These are phyloP conservation scores for Wickerhamiella bombiphila DNA, from an alignment of 805 yeast species.

Conservation along the genomic window DNA sequence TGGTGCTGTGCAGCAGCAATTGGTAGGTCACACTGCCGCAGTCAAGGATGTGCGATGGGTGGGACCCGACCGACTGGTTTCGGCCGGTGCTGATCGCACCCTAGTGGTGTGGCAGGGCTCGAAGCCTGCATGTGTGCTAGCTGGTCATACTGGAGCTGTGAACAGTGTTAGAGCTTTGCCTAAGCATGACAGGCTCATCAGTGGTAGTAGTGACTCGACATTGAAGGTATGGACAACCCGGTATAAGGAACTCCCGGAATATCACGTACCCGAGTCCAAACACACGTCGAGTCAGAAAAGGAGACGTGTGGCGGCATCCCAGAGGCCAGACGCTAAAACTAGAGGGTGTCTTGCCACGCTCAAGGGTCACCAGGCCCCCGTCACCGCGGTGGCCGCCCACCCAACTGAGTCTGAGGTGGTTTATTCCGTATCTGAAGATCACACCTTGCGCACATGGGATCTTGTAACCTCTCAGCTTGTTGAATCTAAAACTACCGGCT, in stretches of 20 bases:
- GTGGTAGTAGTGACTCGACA: constrained; percentile 70
- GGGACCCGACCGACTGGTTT: constrained; percentile 56
- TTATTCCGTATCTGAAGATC: constrained; percentile 92
- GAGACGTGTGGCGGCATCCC: constrained; percentile 64
- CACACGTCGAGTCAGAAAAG: constrained; percentile 82
- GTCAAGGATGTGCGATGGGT: constrained; percentile 73
- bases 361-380: constrained; percentile 76
- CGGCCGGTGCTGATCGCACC: constrained; percentile 81
- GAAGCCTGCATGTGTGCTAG: constrained; percentile 67
- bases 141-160: constrained; percentile 85
- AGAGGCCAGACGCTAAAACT: constrained; percentile 52
- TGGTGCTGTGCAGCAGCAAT: constrained; percentile 67
- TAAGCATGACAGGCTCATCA: constrained; percentile 38
- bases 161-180: constrained; percentile 39
- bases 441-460: constrained; percentile 93
- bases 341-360: constrained; percentile 68
- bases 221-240: constrained; percentile 83
- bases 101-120: constrained; percentile 59
- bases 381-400: constrained; percentile 71
- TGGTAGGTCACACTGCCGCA: constrained; percentile 79
- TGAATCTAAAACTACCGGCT: constrained; percentile 78
- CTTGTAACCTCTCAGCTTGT: constrained; percentile 71
- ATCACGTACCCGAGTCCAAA: constrained; percentile 25
- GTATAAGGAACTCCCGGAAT: constrained; percentile 63
- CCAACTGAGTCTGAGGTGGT: constrained; percentile 61